Conservation (phyloP, 176 grass and related monocot genomes). For the Saccharum officinarum region DNA sequence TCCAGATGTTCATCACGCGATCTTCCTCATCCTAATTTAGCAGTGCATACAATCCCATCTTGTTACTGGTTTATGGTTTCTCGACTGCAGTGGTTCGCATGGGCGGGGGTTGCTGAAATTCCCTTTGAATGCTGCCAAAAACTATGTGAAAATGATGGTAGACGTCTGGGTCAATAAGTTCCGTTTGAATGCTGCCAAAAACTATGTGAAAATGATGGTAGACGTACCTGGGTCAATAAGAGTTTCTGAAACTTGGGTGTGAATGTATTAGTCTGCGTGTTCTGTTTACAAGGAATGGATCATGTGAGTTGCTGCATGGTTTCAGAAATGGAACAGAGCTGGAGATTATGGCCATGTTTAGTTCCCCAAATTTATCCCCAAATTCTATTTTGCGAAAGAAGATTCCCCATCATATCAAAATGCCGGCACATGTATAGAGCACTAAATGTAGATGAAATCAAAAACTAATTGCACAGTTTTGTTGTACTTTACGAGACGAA, state of each 20-base stretch:
- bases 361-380: too few relatives aligned
- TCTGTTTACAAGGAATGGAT: neutral
- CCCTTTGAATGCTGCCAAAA: neutral
- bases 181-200: neutral
- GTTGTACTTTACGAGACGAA: too few relatives aligned
- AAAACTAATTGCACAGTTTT: too few relatives aligned
- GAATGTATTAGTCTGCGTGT: neutral
- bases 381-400: too few relatives aligned
- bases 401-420: too few relatives aligned
- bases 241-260: conserved; percentile 16
- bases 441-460: too few relatives aligned
- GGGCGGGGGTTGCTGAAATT: neutral
- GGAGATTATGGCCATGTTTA: too few relatives aligned
- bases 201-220: conserved; percentile 23
- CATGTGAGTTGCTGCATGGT: neutral
- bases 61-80: neutral
- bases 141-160: conserved; percentile 32
- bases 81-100: neutral
- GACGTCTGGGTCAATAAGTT: too few relatives aligned
- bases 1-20: conserved; percentile 48
- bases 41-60: neutral
- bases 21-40: conserved; percentile 32
- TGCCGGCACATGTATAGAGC: too few relatives aligned
- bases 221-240: conserved; percentile 20
- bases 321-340: neutral